Evolutionary conservation across 495 filamentous ascomycete species (phyloP), one percentile per base, ranked within the genome.

Genomic region (Lophiostoma macrostomum): DNA sequence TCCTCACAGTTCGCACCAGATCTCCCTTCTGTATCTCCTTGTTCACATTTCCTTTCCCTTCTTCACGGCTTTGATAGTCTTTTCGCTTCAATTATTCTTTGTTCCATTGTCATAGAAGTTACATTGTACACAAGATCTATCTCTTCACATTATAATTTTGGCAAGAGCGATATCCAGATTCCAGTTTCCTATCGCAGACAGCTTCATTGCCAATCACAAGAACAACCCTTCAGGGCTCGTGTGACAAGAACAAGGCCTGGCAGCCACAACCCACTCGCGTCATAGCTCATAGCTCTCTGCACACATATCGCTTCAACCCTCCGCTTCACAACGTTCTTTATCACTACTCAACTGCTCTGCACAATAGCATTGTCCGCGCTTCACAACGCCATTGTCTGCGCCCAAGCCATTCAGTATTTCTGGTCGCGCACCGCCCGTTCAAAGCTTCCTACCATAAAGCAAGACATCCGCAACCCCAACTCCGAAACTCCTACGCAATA

Each of bases 181-280:
- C 10, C 49, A 27, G 16, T 49, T 30, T 46, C 42, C 54, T 51
- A n/a, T n/a, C n/a, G n/a, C n/a, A n/a, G n/a, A n/a, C n/a, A n/a
- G n/a, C n/a, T n/a, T n/a, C n/a, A n/a, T 58, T 58, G 47, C 52
- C 54, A 48, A 58, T 48, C 55, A 30, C 37, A 51, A 46, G 47
- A 57, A 24, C 43, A 29, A 24, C 27, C 24, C 41, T 28, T n/a
- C n/a, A n/a, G n/a, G n/a, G n/a, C 34, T 30, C 48, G 37, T 40
- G 37, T n/a, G n/a, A n/a, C n/a, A 18, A 36, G 3, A 16, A 49
- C 51, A 41, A 38, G 51, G 51, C 50, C 50, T 24, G 42, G 42
- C n/a, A 32, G 51, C 51, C 51, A 35, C 29, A 7, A 14, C 25
- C 8, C n/a, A 29, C 16, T 18, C 43, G 22, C 12, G 8, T 27